These are phyloP conservation scores for Mycena alexandri DNA, from an alignment of 768 basidiomycete species.

Conservation along the genomic window DNA sequence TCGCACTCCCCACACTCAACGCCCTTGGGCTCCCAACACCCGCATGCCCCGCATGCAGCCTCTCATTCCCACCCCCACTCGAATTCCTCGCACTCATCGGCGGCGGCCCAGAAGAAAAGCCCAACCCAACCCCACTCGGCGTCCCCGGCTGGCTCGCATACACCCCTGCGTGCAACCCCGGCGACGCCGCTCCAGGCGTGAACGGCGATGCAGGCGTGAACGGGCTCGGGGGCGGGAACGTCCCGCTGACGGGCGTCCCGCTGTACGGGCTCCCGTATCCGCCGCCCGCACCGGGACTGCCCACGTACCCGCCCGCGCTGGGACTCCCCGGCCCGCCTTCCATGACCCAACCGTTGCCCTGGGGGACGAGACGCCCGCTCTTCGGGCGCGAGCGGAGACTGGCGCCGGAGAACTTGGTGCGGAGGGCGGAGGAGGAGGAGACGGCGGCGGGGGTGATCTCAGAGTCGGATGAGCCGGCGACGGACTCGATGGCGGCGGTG, in stretches of 20 bases:
- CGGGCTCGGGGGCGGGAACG: conserved; percentile 25
- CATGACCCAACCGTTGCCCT: conserved; percentile 71
- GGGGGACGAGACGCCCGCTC: conserved; percentile 61
- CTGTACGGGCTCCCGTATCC: conserved; percentile 18
- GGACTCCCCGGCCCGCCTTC: conserved; percentile 56
- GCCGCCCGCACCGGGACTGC: conserved; percentile 9
- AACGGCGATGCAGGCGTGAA: conserved; percentile 1
- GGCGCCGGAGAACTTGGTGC: conserved; percentile 77
- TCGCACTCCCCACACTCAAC: too few species aligned
- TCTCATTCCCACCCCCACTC: conserved; percentile 18
- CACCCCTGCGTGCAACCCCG: not conserved
- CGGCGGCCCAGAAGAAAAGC: conserved; percentile 13
- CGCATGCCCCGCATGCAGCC: too few species aligned
- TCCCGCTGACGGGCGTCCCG: conserved; percentile 29
- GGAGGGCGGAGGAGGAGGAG: conserved; percentile 72
- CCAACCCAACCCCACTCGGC: conserved; percentile 14
- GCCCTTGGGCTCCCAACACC: too few species aligned
- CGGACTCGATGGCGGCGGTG: conserved; percentile 74
- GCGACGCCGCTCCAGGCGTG: not conserved
- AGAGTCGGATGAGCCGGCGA: conserved; percentile 64
- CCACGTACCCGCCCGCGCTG: conserved; percentile 11
- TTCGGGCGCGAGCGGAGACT: conserved; percentile 70
- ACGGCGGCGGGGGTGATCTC: conserved; percentile 64
- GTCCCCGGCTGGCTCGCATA: conserved; percentile 15
- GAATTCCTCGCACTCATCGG: conserved; percentile 29